phyloP scores from a whole-genome alignment of 2,329 filamentous ascomycete genomes.

The Botryosphaeria agaves region DNA sequence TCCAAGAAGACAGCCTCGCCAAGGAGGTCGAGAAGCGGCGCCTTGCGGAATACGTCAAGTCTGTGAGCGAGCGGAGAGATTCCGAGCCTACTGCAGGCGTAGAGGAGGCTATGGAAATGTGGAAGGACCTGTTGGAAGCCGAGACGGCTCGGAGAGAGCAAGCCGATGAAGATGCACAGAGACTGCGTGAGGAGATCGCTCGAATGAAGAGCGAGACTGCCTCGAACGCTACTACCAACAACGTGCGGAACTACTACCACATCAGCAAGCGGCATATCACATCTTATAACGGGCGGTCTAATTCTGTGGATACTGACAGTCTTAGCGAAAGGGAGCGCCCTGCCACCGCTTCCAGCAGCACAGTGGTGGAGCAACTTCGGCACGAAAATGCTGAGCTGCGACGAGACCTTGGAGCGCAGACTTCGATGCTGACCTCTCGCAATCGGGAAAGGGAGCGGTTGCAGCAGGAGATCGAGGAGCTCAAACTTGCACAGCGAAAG shows the following conservation, averaged over 20 bases:
- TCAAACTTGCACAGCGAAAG: constrained; percentile 74
- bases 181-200: constrained; percentile 68
- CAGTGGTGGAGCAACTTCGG: constrained; percentile 71
- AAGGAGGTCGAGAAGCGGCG: constrained; percentile 76
- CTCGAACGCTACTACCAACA: constrained; percentile 18
- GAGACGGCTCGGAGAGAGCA: constrained; percentile 82
- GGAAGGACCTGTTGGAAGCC: constrained; percentile 86
- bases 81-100: constrained; percentile 18
- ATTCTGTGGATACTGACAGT: constrained; percentile 20
- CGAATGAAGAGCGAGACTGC: constrained; percentile 36
- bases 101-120: constrained; percentile 48
- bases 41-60: constrained; percentile 64
- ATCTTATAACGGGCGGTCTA: constrained; percentile 14
- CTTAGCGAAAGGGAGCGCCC: constrained; percentile 29
- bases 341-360: constrained; percentile 43
- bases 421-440: constrained; percentile 89
- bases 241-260: constrained; percentile 18
- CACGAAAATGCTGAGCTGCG: constrained; percentile 87
- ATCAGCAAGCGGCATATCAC: constrained; percentile 21
- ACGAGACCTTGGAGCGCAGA: constrained; percentile 85
- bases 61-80: constrained; percentile 35
- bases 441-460: constrained; percentile 90
- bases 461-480: constrained; percentile 91
- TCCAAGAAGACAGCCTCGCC: constrained; percentile 59
- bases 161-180: constrained; percentile 74